phyloP scores from a whole-genome alignment of 805 yeast genomes.

The Monosporozyma siamensis region DNA sequence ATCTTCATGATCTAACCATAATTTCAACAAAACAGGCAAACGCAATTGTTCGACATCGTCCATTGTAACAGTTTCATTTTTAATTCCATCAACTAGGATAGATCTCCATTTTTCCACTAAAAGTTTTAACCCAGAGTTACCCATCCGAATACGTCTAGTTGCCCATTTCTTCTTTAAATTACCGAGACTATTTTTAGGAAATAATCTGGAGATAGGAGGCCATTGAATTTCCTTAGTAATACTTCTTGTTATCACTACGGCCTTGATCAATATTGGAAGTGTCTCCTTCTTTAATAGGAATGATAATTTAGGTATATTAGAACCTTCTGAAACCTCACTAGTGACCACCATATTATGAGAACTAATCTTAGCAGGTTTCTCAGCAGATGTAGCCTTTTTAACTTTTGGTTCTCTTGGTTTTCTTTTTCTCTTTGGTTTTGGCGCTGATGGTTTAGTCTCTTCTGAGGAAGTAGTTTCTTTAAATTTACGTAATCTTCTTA shows the following conservation, averaged over 20 bases:
- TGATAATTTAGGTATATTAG: neutral
- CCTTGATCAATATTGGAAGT: conserved; percentile 47
- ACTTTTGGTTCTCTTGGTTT: conserved; percentile 3
- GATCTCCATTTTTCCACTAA: conserved; percentile 55
- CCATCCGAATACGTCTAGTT: conserved; percentile 46
- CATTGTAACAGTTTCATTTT: conserved; percentile 41
- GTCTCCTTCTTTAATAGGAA: conserved; percentile 29
- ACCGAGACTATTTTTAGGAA: conserved; percentile 35
- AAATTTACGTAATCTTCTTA: conserved; percentile 22
- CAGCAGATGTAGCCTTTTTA: neutral
- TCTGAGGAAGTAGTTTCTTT: neutral
- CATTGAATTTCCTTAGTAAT: conserved; percentile 57
- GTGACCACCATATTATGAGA: neutral
- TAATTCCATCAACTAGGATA: conserved; percentile 49
- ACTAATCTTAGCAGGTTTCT: neutral
- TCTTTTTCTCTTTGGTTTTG: conserved; percentile 1
- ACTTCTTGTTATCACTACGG: conserved; percentile 60
- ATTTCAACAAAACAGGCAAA: conserved; percentile 41
- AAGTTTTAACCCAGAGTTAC: conserved; percentile 46
- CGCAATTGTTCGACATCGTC: conserved; percentile 45
- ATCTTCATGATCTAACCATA: conserved; percentile 56
- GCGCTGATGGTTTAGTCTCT: neutral
- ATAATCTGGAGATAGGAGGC: conserved; percentile 44
- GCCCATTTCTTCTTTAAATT: conserved; percentile 57
- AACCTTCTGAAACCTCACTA: neutral